These are phyloP conservation scores for Calonectria montana DNA, from an alignment of 2,329 filamentous ascomycete genomes.

Conservation along the genomic window DNA sequence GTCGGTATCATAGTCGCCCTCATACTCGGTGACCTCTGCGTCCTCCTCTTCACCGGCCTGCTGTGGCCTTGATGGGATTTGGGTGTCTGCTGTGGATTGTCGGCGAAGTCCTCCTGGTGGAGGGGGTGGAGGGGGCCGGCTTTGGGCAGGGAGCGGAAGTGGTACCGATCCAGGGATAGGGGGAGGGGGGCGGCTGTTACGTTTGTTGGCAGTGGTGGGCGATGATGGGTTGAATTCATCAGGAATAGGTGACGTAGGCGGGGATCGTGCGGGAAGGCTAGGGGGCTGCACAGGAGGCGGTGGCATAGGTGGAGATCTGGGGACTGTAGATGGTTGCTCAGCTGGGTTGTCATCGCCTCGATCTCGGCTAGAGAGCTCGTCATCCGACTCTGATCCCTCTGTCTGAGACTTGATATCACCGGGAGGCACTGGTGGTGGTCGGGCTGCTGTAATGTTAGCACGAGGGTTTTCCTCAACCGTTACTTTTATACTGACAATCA, in stretches of 20 bases:
- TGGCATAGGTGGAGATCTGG: slow-evolving; percentile 56
- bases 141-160: slow-evolving; percentile 60
- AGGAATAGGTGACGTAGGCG: slow-evolving; percentile 43
- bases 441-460: slow-evolving; percentile 59
- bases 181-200: slow-evolving; percentile 67
- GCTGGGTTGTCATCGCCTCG: slow-evolving; percentile 54
- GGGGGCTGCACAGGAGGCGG: slow-evolving; percentile 49
- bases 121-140: slow-evolving; percentile 75
- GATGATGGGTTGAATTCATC: slow-evolving; percentile 56
- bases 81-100: slow-evolving; percentile 69
- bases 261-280: slow-evolving; percentile 46
- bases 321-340: slow-evolving; percentile 35
- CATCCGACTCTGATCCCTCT: slow-evolving; percentile 87
- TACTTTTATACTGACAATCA: slow-evolving; percentile 64
- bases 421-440: slow-evolving; percentile 66
- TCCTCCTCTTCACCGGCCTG: slow-evolving; percentile 72
- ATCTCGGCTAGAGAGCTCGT: slow-evolving; percentile 76
- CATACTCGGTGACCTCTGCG: slow-evolving; percentile 91
- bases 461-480: slow-evolving; percentile 38
- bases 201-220: slow-evolving; percentile 59
- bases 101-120: slow-evolving; percentile 68
- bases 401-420: slow-evolving; percentile 72
- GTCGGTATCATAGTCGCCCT: slow-evolving; percentile 97
- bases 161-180: slow-evolving; percentile 70
- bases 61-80: slow-evolving; percentile 53